Percentiles rank a stretch among this genome's conserved stretches.
Conservation (phyloP, 176 grass and related monocot genomes). For the Zoysia japonica region DNA sequence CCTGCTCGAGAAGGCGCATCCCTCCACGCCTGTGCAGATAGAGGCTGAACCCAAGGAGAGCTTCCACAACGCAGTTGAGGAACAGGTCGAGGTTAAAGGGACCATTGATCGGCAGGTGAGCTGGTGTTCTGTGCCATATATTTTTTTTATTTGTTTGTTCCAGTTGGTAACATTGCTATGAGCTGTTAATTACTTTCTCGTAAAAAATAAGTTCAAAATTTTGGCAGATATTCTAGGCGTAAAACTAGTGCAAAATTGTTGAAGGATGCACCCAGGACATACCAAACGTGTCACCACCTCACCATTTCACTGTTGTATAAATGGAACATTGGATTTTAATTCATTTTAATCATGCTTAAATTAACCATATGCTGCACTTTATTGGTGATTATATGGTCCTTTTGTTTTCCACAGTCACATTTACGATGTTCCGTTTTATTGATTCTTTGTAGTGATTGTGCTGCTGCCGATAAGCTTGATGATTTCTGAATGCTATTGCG, state of each 20-base stretch:
- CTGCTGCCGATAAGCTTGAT: background rate
- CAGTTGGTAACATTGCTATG: background rate
- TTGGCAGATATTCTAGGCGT: background rate
- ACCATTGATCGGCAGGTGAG: slow-evolving; percentile 75
- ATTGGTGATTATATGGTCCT: background rate
- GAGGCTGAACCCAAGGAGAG: slow-evolving; percentile 33
- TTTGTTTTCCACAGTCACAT: background rate
- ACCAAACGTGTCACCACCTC: slow-evolving; percentile 21
- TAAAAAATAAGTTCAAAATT: background rate
- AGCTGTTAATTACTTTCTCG: background rate
- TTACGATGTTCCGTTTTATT: background rate
- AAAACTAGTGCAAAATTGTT: background rate
- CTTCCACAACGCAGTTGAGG: slow-evolving; percentile 13
- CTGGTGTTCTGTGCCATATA: background rate
- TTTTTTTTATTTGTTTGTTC: slow-evolving; percentile 2
- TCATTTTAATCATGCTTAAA: background rate
- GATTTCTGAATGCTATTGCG: background rate
- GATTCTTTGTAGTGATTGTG: background rate
- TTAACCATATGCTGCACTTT: background rate
- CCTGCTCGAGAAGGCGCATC: slow-evolving; percentile 56
- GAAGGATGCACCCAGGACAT: background rate
- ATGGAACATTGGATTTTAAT: slow-evolving; percentile 1
- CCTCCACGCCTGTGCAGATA: background rate
- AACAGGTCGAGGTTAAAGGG: slow-evolving; percentile 24
- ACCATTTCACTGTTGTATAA: background rate